Evolutionary conservation across 2,329 filamentous ascomycete species (phyloP).

Genomic region (Pseudogymnoascus sp.): DNA sequence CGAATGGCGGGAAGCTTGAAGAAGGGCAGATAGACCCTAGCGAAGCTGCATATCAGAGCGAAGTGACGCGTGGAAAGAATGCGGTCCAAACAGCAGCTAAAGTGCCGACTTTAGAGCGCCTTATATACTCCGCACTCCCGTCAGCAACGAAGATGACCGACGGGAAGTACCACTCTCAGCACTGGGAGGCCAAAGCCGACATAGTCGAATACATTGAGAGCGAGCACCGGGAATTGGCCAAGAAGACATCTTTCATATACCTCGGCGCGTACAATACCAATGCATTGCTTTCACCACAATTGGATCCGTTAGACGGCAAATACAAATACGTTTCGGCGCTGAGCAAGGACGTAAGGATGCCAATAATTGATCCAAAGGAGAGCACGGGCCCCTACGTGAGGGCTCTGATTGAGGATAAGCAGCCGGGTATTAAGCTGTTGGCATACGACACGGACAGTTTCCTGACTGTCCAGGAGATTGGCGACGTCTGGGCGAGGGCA

Average conservation of each 20-base stretch:
- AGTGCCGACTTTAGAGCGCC: constrained; percentile 26
- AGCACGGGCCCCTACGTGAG: constrained; percentile 40
- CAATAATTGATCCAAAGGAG: constrained; percentile 33
- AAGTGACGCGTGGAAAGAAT: constrained; percentile 24
- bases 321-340: constrained; percentile 30
- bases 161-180: constrained; percentile 24
- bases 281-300: constrained; percentile 13
- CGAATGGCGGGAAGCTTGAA: background rate
- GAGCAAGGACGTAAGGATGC: constrained; percentile 24
- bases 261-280: constrained; percentile 20
- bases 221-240: constrained; percentile 22
- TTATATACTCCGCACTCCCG: constrained; percentile 22
- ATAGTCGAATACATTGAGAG: constrained; percentile 27
- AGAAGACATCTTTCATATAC: constrained; percentile 29
- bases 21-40: background rate
- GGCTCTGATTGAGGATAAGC: constrained; percentile 36
- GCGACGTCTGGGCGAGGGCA: constrained; percentile 31
- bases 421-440: constrained; percentile 34
- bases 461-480: constrained; percentile 28
- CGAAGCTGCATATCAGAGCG: constrained; percentile 16
- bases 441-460: constrained; percentile 35
- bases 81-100: constrained; percentile 23
- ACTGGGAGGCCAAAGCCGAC: constrained; percentile 29
- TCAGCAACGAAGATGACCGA: constrained; percentile 16
- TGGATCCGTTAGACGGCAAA: constrained; percentile 23